Evolutionary conservation across 768 basidiomycete species (phyloP), one percentile per base, ranked within the genome.

Genomic region (Nidularia sp.): DNA sequence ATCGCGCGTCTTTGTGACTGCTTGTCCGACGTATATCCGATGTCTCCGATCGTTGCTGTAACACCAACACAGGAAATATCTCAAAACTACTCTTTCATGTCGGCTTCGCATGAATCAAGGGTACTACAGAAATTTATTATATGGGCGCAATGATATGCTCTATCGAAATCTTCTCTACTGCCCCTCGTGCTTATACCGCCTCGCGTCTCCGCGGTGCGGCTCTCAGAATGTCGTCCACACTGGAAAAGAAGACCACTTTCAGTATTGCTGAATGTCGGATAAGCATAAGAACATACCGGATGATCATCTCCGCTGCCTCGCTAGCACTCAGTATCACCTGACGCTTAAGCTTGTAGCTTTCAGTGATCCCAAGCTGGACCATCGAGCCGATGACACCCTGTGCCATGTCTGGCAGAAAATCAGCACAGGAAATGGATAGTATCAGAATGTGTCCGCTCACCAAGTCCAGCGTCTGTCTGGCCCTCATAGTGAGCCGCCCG

Each of bases 231-330:
- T 96, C 92, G 60, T 98, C 95, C 47, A 96, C 93, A 51, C 90
- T 94, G 53, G 6, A 48, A 31, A 47, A 8, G 29, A 41, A 47
- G 29, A 47, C 15, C 48, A 18, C 12, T 4, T 49, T 47, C 7
- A 46, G 48, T 36, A 2, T 18, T 18, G 18, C 4, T 22, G 54
- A 1, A 5, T 4, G 6, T 3, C 7, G 55, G 6, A 43, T 51
- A 41, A 18, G 36, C 47, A 15, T 47, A 47, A 35, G 6, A 13
- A 67, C 83, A 29, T 70, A 90, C 88, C 96, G 82, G 57, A 99
- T 81, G 59, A 99, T 98, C 96, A 98, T 98, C 76, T 98, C 97
- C 1, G 93, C 89, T 13, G 95, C 97, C 66, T 99, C 97, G 52
- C 86, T 92, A 1, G 97, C 95, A 62, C 93, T 96, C 45, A 90